Base-by-base conservation (phyloP, 192 early-diverging fungal genomes). In the Gonapodya sp. region DNA sequence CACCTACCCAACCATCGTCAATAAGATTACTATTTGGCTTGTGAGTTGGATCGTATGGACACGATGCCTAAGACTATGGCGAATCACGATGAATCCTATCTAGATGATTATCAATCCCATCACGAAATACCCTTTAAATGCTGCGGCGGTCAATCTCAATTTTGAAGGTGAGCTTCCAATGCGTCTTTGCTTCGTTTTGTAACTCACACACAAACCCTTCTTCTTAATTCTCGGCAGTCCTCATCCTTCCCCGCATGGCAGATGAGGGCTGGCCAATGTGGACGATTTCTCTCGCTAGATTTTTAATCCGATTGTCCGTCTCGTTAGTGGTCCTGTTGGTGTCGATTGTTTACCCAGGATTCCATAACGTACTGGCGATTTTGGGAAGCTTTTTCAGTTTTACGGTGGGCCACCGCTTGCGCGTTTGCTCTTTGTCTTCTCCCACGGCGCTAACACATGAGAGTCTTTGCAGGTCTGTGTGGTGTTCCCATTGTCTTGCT, bases 331-430 rank as follows among this genome's bases (percentile, higher is more conserved):
- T 77, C 30, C 34, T 77, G 8, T 34, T 77, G 18, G 75, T 77
- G 8, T 18, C 75, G 8, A 34, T 34, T 18, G 30, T 77, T 8
- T 77, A 32, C 75, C 75, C 75, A 2, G 75, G 30, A 33, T 77
- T 77, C 75, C 30, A 77, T 8, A 77, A 34, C 8, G 75, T 34
- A 16, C 18, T 77, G 2, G 75, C 30, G 18, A 34, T 77, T 34
- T 34, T 77, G 75, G 75, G 75, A 2, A 77, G 75, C 75, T 34
- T 77, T 18, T 77, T 77, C 75, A 31, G 18, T 8, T 77, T 77
- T 33, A 77, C 75, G 31, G 75, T 77, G 8, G 24, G 46, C 24
- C 24, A 16, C 24, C 24, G 46, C 8, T 8, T 16, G 8, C 8
- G 8, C 24, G 8, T 8, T 64, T 24, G 24, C 46, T 16, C 24